These are phyloP conservation scores for Sporothrix schenckii DNA, from an alignment of 2,329 filamentous ascomycete species.

Conservation along the genomic window DNA sequence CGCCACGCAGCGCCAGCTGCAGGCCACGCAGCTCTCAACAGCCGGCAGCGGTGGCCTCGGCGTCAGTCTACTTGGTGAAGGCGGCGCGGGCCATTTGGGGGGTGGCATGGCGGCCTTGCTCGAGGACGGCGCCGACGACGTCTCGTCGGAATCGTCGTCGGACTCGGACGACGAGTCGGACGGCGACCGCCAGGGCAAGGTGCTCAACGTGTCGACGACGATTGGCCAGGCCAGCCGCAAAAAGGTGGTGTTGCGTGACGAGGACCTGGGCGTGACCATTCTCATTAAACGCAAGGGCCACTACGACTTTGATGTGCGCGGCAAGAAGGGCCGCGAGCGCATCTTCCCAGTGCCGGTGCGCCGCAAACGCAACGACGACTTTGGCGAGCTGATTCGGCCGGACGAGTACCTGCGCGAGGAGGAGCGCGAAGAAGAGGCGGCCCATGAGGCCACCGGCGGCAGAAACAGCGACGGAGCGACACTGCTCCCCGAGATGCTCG, in stretches of 20 bases:
- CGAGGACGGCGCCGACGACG: constrained; percentile 72
- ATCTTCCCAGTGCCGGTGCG: constrained; percentile 87
- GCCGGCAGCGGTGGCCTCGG: constrained; percentile 43
- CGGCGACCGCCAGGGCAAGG: constrained; percentile 85
- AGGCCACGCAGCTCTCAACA: constrained; percentile 71
- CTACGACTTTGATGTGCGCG: constrained; percentile 90
- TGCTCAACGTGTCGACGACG: constrained; percentile 83
- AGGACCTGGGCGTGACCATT: constrained; percentile 89
- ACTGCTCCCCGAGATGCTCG: constrained; percentile 61
- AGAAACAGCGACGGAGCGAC: constrained; percentile 51
- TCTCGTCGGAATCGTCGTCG: constrained; percentile 79
- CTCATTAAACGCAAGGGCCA: constrained; percentile 84
- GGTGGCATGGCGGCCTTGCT: constrained; percentile 20
- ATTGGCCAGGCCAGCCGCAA: constrained; percentile 81
- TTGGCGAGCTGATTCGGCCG: constrained; percentile 88
- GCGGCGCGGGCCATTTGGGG: constrained; percentile 1
- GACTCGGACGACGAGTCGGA: constrained; percentile 88
- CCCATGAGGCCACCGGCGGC: constrained; percentile 55
- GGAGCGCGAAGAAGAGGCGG: constrained; percentile 75
- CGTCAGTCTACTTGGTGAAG: constrained; percentile 1
- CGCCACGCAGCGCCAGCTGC: constrained; percentile 82
- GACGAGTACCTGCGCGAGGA: constrained; percentile 94
- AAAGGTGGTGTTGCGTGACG: constrained; percentile 83
- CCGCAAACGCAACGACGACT: constrained; percentile 81
- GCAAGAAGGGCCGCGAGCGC: constrained; percentile 88